Percentiles rank a stretch among this genome's conserved stretches.
Conservation (phyloP, 495 filamentous ascomycete species). For the Penicillium taxi region DNA sequence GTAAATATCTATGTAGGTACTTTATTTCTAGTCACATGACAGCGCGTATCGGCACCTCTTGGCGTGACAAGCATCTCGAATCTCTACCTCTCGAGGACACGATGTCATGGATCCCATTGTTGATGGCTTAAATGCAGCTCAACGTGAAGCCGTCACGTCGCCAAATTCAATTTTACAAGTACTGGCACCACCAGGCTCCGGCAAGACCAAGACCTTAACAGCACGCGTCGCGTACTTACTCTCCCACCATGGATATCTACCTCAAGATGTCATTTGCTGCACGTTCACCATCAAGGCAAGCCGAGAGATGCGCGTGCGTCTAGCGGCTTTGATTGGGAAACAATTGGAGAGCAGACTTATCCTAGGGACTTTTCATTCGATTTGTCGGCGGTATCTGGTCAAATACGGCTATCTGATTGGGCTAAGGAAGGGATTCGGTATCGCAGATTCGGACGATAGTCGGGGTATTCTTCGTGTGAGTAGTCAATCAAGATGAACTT, state of each 20-base stretch:
- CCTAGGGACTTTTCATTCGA: constrained; percentile 93
- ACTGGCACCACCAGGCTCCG: constrained; percentile 77
- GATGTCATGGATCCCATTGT: constrained; percentile 48
- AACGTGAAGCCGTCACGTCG: constrained; percentile 78
- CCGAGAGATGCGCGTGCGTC: constrained; percentile 87
- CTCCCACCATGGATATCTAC: constrained; percentile 62
- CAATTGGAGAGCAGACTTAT: constrained; percentile 70
- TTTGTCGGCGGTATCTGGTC: constrained; percentile 77
- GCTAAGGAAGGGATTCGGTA: constrained; percentile 75
- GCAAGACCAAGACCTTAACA: constrained; percentile 95
- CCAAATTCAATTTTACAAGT: constrained; percentile 75
- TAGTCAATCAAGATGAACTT: no score
- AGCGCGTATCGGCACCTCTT: constrained; percentile 21
- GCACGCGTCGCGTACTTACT: constrained; percentile 93
- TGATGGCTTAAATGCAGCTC: constrained; percentile 72
- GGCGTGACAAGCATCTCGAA: constrained; percentile 3
- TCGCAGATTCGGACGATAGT: constrained; percentile 82
- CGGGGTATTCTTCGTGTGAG: constrained; percentile 55
- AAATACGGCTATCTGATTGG: constrained; percentile 83
- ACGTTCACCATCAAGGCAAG: constrained; percentile 98
- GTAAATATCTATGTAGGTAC: no score
- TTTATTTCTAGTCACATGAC: constrained; percentile 24
- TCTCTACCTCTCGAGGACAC: background rate
- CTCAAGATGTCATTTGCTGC: constrained; percentile 91
- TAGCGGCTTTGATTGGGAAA: constrained; percentile 70